Evolutionary conservation across 768 basidiomycete species (phyloP).

Genomic region (Suillus fuscotomentosus): DNA sequence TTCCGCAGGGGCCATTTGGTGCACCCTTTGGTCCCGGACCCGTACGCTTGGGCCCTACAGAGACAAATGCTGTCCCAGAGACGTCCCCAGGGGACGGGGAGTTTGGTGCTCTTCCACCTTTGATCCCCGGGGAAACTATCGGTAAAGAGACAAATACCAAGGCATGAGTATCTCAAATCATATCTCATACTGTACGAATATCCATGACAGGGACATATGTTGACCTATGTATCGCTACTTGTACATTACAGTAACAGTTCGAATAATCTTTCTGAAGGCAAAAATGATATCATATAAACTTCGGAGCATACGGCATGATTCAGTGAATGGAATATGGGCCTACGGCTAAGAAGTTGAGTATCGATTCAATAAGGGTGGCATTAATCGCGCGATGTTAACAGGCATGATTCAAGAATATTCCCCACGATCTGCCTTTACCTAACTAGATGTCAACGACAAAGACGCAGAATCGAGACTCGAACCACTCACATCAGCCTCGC

Average conservation of each 20-base stretch:
- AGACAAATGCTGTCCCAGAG: slow-evolving; percentile 22
- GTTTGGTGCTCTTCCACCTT: slow-evolving; percentile 26
- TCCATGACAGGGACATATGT: not conserved
- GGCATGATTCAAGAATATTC: slow-evolving; percentile 1
- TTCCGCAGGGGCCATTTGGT: slow-evolving; percentile 15
- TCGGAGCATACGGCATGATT: not conserved
- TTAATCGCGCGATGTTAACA: not conserved
- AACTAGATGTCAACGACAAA: not conserved
- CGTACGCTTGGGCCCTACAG: slow-evolving; percentile 17
- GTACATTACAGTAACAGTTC: not conserved
- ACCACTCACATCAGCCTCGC: slow-evolving; percentile 17
- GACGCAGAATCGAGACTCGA: not conserved
- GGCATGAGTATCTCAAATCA: not conserved
- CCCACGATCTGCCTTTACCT: slow-evolving; percentile 2
- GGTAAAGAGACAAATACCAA: slow-evolving; percentile 15
- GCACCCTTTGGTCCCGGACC: slow-evolving; percentile 17
- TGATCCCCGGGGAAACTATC: slow-evolving; percentile 26
- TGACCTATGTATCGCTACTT: not conserved
- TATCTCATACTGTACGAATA: not conserved
- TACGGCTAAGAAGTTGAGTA: not conserved
- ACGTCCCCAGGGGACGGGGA: slow-evolving; percentile 24
- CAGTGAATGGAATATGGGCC: not conserved
- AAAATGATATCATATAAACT: not conserved
- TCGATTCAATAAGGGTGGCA: not conserved
- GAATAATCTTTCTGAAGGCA: not conserved